Evolutionary conservation across 2,329 filamentous ascomycete genomes (phyloP).

Genomic region (Colletotrichum endophyticum): DNA sequence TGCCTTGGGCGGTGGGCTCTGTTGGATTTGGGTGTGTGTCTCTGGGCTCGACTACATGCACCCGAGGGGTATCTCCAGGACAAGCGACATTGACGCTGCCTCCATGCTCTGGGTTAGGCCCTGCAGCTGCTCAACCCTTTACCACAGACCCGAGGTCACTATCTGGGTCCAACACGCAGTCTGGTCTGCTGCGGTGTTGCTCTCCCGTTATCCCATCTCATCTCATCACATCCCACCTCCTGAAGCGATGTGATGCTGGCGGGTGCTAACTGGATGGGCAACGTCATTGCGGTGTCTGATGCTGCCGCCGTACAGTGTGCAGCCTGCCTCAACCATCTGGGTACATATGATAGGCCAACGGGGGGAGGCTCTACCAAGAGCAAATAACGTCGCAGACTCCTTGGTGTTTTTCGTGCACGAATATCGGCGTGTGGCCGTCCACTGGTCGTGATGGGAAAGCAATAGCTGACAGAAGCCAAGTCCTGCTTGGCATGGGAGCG

Average conservation of each 20-base stretch:
- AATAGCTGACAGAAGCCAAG: not conserved
- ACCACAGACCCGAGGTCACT: not conserved
- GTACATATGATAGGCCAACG: not conserved
- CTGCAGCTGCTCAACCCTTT: not conserved
- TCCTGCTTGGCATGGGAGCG: not conserved
- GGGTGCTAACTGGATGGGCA: not conserved
- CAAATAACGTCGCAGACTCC: not conserved
- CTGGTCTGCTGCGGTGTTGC: not conserved
- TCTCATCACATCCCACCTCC: not conserved
- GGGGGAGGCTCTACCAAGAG: not conserved
- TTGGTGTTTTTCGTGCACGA: not conserved
- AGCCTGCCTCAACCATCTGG: not conserved
- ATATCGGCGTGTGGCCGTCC: not conserved
- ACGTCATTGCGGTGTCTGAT: not conserved
- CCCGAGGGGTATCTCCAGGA: not conserved
- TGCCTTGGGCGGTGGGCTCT: not conserved
- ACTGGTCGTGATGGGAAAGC: not conserved
- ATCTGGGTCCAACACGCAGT: not conserved
- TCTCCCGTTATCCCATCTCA: not conserved
- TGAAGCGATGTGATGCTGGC: not conserved
- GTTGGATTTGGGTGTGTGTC: not conserved
- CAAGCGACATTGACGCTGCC: not conserved
- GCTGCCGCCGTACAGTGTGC: not conserved
- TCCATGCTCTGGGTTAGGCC: not conserved
- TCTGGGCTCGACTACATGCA: not conserved